Conservation (phyloP, 805 yeast species). For the Ogataea pignaliae region DNA sequence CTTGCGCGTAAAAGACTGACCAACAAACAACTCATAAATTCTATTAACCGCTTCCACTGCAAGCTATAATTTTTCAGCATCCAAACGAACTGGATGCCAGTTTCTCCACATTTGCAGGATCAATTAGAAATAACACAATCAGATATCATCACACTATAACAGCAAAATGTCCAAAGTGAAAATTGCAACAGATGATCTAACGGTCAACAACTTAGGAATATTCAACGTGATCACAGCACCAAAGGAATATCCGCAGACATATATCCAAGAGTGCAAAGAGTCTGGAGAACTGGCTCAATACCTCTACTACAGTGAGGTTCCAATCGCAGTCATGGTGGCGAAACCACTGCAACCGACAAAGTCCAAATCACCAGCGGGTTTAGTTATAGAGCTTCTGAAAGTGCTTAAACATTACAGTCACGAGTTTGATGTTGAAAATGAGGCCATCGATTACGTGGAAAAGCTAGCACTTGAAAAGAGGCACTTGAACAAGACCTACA, state of each 20-base stretch:
- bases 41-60: too few relatives aligned
- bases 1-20: too few relatives aligned
- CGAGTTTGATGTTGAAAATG: constrained; percentile 54
- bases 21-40: too few relatives aligned
- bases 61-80: too few relatives aligned
- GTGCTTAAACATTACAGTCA: constrained; percentile 60
- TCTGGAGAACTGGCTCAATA: constrained; percentile 50
- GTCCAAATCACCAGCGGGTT: constrained; percentile 30
- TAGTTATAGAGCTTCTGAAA: constrained; percentile 17
- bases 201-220: constrained; percentile 55
- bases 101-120: neutral
- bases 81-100: too few relatives aligned
- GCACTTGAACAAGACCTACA: constrained; percentile 46
- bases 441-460: constrained; percentile 52
- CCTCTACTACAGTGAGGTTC: constrained; percentile 64
- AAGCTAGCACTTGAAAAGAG: constrained; percentile 47
- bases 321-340: constrained; percentile 75
- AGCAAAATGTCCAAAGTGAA: constrained; percentile 20
- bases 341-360: constrained; percentile 41
- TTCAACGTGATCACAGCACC: constrained; percentile 61
- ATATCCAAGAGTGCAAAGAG: constrained; percentile 46
- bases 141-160: neutral
- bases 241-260: constrained; percentile 42
- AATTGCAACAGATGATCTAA: constrained; percentile 53
- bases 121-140: constrained; percentile 5